These are phyloP conservation scores for Candida hungchunana DNA, from an alignment of 805 yeast species.

Conservation along the genomic window DNA sequence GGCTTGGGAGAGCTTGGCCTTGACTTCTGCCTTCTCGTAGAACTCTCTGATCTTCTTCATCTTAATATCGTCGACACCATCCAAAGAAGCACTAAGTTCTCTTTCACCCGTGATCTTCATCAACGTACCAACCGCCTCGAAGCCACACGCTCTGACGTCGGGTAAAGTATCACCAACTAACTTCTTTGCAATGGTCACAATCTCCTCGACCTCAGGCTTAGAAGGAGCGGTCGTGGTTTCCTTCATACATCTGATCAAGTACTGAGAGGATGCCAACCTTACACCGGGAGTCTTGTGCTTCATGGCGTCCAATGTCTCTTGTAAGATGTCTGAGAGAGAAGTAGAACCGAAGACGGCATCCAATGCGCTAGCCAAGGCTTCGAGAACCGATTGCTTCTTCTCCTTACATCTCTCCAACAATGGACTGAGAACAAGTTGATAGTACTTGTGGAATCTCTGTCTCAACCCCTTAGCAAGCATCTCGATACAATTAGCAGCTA, in stretches of 20 bases:
- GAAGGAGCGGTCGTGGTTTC: conserved; percentile 46
- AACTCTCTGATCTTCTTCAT: conserved; percentile 62
- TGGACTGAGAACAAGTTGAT: conserved; percentile 48
- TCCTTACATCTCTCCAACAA: conserved; percentile 83
- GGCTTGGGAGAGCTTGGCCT: conserved; percentile 32
- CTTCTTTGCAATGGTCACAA: conserved; percentile 53
- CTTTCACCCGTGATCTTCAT: conserved; percentile 81
- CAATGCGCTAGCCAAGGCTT: conserved; percentile 62
- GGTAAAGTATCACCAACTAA: conserved; percentile 81
- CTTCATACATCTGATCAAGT: conserved; percentile 58
- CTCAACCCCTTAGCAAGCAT: conserved; percentile 64
- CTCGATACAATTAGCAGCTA: conserved; percentile 66
- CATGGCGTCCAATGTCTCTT: conserved; percentile 55
- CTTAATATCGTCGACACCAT: conserved; percentile 73
- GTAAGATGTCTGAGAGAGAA: conserved; percentile 51
- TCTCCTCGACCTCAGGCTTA: conserved; percentile 48
- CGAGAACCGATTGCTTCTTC: conserved; percentile 73
- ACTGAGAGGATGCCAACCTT: conserved; percentile 64
- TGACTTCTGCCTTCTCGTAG: conserved; percentile 51
- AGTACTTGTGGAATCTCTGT: conserved; percentile 50
- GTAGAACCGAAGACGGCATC: conserved; percentile 56
- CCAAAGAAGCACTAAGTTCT: conserved; percentile 54
- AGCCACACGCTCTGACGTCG: conserved; percentile 73
- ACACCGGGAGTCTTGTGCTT: conserved; percentile 81
- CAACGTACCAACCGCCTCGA: conserved; percentile 73